phyloP scores from a whole-genome alignment of 805 yeast genomes.

The Saturnispora sekii region DNA sequence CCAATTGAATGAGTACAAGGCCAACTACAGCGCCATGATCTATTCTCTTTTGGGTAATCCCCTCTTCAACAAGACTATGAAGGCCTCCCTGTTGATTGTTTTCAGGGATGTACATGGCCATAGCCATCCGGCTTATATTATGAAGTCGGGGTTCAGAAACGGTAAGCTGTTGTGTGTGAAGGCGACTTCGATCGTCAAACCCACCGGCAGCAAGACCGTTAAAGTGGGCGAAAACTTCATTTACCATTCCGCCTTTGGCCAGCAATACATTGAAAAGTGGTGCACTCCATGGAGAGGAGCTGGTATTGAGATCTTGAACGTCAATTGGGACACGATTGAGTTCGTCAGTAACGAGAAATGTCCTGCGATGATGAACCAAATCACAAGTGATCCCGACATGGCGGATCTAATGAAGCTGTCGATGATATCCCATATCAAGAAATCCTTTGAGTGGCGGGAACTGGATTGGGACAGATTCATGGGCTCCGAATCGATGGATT shows the following conservation, averaged over 20 bases:
- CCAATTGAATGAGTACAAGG: conserved; percentile 35
- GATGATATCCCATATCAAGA: neutral
- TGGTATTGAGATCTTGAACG: conserved; percentile 1
- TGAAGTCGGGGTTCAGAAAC: conserved; percentile 24
- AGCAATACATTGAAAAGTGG: conserved; percentile 26
- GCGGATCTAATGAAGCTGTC: neutral
- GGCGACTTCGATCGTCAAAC: neutral
- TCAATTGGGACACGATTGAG: conserved; percentile 34
- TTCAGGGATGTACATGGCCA: conserved; percentile 40
- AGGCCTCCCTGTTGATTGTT: conserved; percentile 47
- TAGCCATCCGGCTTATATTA: conserved; percentile 44
- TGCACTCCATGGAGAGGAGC: conserved; percentile 26
- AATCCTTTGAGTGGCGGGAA: conserved; percentile 35
- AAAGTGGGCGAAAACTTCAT: conserved; percentile 12
- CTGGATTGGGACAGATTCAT: conserved; percentile 30
- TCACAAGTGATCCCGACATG: conserved; percentile 1
- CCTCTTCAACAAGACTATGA: conserved; percentile 37
- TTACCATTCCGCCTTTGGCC: conserved; percentile 21
- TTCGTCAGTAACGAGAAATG: conserved; percentile 33
- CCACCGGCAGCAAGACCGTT: neutral
- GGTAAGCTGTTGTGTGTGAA: conserved; percentile 6
- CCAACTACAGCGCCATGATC: conserved; percentile 36
- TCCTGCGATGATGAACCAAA: conserved; percentile 12
- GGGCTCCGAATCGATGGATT: conserved; percentile 28
- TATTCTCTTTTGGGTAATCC: conserved; percentile 39